A percentile compares a stretch with the other conserved stretches of the same genome.
Evolutionary conservation across 2,329 filamentous ascomycete genomes (phyloP).

Genomic region (Metarhizium humberi): DNA sequence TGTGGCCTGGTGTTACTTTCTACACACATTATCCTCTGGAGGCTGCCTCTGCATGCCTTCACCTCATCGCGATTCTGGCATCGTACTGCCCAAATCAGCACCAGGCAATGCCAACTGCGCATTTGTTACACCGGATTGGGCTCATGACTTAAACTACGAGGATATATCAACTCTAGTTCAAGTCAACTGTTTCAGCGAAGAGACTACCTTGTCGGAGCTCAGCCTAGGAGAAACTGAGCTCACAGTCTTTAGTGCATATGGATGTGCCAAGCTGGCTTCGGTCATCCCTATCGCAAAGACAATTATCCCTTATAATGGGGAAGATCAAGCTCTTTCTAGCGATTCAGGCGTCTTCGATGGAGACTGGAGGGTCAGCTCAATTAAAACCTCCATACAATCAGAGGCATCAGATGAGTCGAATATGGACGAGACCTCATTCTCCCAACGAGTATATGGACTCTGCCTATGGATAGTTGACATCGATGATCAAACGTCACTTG

Average conservation of each 20-base stretch:
- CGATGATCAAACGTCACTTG: background rate
- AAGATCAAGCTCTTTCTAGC: background rate
- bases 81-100: background rate
- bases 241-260: background rate
- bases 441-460: background rate
- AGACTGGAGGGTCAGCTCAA: background rate
- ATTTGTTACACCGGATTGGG: background rate
- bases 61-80: background rate
- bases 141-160: background rate
- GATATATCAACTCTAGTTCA: background rate
- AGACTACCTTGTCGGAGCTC: background rate
- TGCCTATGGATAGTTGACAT: background rate
- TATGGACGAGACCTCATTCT: background rate
- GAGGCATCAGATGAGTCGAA: background rate
- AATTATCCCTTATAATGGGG: background rate
- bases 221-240: background rate
- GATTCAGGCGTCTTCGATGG: background rate
- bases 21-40: conserved; percentile 1
- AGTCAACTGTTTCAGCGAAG: background rate
- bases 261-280: background rate
- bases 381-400: background rate
- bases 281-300: background rate
- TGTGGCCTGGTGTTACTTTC: conserved; percentile 3
- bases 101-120: background rate
- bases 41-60: conserved; percentile 5